Percentiles rank a stretch among this genome's conserved stretches.
Conservation (phyloP, 352 stramenopile species). For the Phytophthora rubi region DNA sequence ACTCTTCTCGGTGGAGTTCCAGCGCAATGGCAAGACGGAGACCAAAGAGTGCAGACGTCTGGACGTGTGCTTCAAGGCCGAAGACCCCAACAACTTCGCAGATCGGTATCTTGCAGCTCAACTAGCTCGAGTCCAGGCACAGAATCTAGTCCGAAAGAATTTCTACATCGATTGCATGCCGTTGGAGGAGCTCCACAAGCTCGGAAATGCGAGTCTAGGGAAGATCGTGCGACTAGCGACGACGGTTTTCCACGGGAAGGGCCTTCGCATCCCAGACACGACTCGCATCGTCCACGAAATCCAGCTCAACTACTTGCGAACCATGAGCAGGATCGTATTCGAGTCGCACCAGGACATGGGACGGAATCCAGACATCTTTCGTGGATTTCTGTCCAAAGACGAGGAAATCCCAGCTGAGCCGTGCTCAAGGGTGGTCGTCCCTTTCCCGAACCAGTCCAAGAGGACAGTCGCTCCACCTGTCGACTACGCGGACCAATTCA, state of each 20-base stretch:
- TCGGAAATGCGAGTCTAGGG: constrained; percentile 78
- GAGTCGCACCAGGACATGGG: constrained; percentile 68
- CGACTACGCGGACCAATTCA: constrained; percentile 89
- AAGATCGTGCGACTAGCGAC: constrained; percentile 80
- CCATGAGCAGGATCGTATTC: constrained; percentile 93
- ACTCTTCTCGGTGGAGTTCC: constrained; percentile 67
- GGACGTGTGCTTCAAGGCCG: constrained; percentile 85
- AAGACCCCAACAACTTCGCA: constrained; percentile 81
- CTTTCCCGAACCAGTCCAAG: constrained; percentile 19
- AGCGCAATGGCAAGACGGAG: constrained; percentile 70
- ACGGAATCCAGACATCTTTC: constrained; percentile 68
- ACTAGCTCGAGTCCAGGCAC: constrained; percentile 57
- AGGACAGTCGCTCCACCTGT: constrained; percentile 56
- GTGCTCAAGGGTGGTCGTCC: constrained; percentile 50
- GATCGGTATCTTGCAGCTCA: constrained; percentile 77
- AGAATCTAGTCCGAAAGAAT: constrained; percentile 75
- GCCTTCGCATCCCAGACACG: constrained; percentile 72
- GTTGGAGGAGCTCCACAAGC: constrained; percentile 81
- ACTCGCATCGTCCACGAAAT: constrained; percentile 87
- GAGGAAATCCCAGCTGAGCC: constrained; percentile 48
- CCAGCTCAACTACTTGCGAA: constrained; percentile 90
- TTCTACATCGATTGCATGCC: constrained; percentile 91
- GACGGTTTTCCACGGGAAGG: constrained; percentile 71
- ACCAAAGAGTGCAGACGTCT: constrained; percentile 54
- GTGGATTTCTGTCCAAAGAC: constrained; percentile 52